Conservation (phyloP, 345 rosid genomes). For the Eucalyptus polybractea region DNA sequence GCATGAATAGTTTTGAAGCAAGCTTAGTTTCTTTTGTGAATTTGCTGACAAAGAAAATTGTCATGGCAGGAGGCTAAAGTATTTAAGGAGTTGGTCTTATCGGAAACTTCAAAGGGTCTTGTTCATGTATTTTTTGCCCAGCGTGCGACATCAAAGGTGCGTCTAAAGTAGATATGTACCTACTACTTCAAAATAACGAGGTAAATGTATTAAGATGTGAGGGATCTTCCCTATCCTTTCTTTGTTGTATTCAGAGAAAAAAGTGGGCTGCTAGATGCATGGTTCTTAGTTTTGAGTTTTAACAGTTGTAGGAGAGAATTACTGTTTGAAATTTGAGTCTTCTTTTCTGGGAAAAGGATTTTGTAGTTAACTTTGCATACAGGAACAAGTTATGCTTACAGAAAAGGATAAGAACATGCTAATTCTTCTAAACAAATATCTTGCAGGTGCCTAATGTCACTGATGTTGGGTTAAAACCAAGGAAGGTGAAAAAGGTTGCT, state of each 20-base stretch:
- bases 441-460: constrained; percentile 84
- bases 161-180: background rate
- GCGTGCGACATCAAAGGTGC: constrained; percentile 77
- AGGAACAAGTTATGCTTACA: background rate
- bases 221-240: background rate
- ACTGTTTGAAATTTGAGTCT: background rate
- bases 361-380: background rate
- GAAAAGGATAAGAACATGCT: background rate
- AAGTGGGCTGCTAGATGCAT: background rate
- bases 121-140: constrained; percentile 88
- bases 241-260: background rate
- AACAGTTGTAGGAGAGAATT: background rate
- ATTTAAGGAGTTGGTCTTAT: constrained; percentile 54
- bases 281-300: background rate
- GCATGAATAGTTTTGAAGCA: background rate
- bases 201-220: background rate
- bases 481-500: constrained; percentile 70
- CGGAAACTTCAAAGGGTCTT: constrained; percentile 75
- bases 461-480: constrained; percentile 79
- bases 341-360: background rate
- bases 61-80: constrained; percentile 73
- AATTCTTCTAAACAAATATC: background rate
- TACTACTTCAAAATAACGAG: background rate
- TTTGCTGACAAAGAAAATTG: background rate
- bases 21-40: background rate